Percentiles rank a stretch among this genome's conserved stretches.
phyloP scores from a whole-genome alignment of 768 basidiomycete species.

The Russula lepida region DNA sequence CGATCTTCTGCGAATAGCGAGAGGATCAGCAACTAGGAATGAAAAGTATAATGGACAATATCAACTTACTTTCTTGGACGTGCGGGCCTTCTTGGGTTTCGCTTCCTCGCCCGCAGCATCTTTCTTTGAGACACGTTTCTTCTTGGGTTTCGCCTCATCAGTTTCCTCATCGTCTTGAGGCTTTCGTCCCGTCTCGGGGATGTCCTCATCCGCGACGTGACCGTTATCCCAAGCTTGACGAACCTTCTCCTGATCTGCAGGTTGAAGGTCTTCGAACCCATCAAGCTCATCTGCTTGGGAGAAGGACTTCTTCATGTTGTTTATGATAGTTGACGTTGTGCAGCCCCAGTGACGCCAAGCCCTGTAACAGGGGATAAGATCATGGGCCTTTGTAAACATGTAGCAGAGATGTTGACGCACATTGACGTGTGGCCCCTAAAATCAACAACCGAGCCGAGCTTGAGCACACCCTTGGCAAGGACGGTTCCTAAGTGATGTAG shows the following conservation, averaged over 20 bases:
- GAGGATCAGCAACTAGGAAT: background rate
- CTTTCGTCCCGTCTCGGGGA: slow-evolving; percentile 66
- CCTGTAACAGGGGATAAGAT: too few species aligned
- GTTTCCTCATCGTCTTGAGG: slow-evolving; percentile 37
- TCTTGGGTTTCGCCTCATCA: slow-evolving; percentile 29
- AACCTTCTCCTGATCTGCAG: slow-evolving; percentile 65
- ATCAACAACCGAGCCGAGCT: slow-evolving; percentile 70
- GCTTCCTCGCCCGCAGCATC: slow-evolving; percentile 31
- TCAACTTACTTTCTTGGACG: slow-evolving; percentile 19
- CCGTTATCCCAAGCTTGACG: slow-evolving; percentile 68
- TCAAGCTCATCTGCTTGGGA: slow-evolving; percentile 63
- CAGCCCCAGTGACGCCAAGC: slow-evolving; percentile 93
- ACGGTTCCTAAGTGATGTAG: slow-evolving; percentile 47
- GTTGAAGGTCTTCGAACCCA: slow-evolving; percentile 67
- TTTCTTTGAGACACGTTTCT: slow-evolving; percentile 24
- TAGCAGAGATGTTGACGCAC: slow-evolving; percentile 35
- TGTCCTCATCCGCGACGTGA: slow-evolving; percentile 74
- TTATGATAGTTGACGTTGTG: slow-evolving; percentile 56
- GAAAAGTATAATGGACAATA: background rate
- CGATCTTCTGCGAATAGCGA: slow-evolving; percentile 21
- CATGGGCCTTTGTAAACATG: too few species aligned
- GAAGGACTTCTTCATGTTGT: slow-evolving; percentile 60
- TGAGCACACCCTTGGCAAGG: slow-evolving; percentile 63
- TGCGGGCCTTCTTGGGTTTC: slow-evolving; percentile 29
- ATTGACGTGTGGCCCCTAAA: slow-evolving; percentile 60